Evolutionary conservation across 345 rosid species (phyloP), one percentile per base, ranked within the genome.

Genomic region (Eucalyptus sp.): DNA sequence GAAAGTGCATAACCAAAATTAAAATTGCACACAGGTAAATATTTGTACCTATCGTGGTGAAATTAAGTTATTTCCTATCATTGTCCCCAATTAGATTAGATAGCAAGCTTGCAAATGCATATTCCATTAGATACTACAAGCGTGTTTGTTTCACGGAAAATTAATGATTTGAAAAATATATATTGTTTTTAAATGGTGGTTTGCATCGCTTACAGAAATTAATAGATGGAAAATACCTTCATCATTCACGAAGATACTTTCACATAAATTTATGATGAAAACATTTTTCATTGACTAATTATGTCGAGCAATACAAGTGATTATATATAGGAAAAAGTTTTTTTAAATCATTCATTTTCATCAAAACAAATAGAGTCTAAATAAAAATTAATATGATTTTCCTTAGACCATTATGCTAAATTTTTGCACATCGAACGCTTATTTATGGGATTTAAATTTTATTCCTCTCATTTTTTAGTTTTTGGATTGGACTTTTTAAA

Each of bases 111-210:
- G 62, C 6, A 56, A 56, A 56, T 56, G 29, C 62, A 56, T 56
- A 56, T 24, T 56, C 13, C 6, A 3, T 56, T 56, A 13, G 29
- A 56, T 56, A 9, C 29, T 56, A 22, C 8, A 6, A 0, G 56
- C 17, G 4, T 0, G 1, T 56, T 56, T 56, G 3, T 22, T 56
- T 56, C 6, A 0, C 1, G 6, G 3, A 56, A 56, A 56, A 56
- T 56, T 0, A 56, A 22, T 22, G 1, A 56, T 22, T 56, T 2
- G 13, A 10, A 2, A 56, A 10, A 2, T 24, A 22, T 0, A 56
- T 56, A 8, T 41, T 41, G 41, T 56, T 22, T 24, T 2, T 22
- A 22, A 56, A 56, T 56, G 13, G 1, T 56, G 12, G 13, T 3
- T 24, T 56, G 1, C 29, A 56, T 56, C 0, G 0, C 29, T 56